Evolutionary conservation across 768 basidiomycete species (phyloP).

Genomic region (Hydnum rufescens): DNA sequence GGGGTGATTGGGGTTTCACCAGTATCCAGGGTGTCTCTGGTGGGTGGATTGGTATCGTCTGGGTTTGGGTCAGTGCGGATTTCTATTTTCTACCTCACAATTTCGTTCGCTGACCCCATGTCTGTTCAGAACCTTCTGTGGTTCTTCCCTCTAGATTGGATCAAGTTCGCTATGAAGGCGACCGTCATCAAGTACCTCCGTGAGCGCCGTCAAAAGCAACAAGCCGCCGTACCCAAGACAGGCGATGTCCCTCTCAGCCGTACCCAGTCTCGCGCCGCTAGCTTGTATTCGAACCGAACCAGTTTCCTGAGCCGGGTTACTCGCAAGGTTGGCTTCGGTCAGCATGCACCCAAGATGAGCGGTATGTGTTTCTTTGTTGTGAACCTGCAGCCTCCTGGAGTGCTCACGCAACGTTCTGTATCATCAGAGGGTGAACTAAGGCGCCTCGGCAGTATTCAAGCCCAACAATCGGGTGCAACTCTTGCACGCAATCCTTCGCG

Average conservation of each 20-base stretch:
- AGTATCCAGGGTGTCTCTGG: slow-evolving; percentile 60
- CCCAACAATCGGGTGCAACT: slow-evolving; percentile 39
- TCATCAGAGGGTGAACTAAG: slow-evolving; percentile 39
- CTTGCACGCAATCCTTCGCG: slow-evolving; percentile 10
- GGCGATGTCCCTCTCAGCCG: slow-evolving; percentile 57
- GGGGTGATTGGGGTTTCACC: slow-evolving; percentile 90
- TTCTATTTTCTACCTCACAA: not conserved
- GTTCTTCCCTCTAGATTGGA: slow-evolving; percentile 88
- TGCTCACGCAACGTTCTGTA: not conserved
- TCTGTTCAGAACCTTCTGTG: slow-evolving; percentile 64
- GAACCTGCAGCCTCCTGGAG: not conserved
- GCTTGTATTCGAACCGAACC: slow-evolving; percentile 87
- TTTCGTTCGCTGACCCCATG: not conserved
- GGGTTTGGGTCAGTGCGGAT: slow-evolving; percentile 63
- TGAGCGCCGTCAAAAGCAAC: slow-evolving; percentile 30
- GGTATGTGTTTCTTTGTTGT: slow-evolving; percentile 17
- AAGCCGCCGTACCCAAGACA: slow-evolving; percentile 22
- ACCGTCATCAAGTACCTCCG: slow-evolving; percentile 77
- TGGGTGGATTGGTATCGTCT: slow-evolving; percentile 93
- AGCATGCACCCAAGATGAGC: slow-evolving; percentile 46
- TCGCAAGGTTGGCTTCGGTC: slow-evolving; percentile 71
- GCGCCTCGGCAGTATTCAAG: slow-evolving; percentile 74
- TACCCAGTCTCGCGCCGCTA: slow-evolving; percentile 76
- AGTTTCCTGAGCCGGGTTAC: slow-evolving; percentile 79
- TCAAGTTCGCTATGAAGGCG: slow-evolving; percentile 94